phyloP scores from a whole-genome alignment of 78 protist species.

The Dictyostelium citrinum region DNA sequence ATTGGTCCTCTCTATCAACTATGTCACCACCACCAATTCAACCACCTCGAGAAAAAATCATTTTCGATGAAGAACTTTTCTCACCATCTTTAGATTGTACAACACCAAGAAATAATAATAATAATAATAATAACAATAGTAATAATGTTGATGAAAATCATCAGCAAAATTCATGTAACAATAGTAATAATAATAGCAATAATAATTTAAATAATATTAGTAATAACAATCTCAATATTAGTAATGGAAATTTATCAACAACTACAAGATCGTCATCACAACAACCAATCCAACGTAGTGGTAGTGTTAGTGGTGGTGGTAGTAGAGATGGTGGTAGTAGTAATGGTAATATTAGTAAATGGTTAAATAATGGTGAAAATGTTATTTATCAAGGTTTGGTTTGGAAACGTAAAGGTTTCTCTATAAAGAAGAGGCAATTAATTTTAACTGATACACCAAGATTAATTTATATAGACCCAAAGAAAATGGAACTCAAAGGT shows the following conservation, averaged over 20 bases:
- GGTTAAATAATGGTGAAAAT: constrained; percentile 59
- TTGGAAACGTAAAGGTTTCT: constrained; percentile 77
- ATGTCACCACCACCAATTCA: constrained; percentile 71
- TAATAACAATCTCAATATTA: background rate
- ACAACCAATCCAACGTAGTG: background rate
- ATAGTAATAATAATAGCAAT: background rate
- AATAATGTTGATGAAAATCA: background rate
- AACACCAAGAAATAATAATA: constrained; percentile 9
- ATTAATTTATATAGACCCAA: constrained; percentile 85
- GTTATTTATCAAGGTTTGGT: constrained; percentile 70
- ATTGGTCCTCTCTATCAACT: constrained; percentile 59
- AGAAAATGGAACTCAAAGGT: constrained; percentile 74
- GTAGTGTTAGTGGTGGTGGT: constrained; percentile 54
- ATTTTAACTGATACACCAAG: constrained; percentile 84
- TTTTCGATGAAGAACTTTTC: constrained; percentile 53
- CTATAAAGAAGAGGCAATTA: constrained; percentile 80
- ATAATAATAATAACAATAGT: background rate
- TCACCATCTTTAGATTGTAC: background rate
- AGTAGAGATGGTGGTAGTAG: background rate
- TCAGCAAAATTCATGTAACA: background rate
- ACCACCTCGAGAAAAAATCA: constrained; percentile 27
- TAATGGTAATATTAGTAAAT: constrained; percentile 1
- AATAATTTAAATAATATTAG: too few relatives aligned
- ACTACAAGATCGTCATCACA: too few relatives aligned
- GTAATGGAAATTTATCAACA: background rate